Percentiles rank a stretch among this genome's conserved stretches.
Evolutionary conservation across 2,329 filamentous ascomycete genomes (phyloP).

Genomic region (Epicoccum sorghinum): DNA sequence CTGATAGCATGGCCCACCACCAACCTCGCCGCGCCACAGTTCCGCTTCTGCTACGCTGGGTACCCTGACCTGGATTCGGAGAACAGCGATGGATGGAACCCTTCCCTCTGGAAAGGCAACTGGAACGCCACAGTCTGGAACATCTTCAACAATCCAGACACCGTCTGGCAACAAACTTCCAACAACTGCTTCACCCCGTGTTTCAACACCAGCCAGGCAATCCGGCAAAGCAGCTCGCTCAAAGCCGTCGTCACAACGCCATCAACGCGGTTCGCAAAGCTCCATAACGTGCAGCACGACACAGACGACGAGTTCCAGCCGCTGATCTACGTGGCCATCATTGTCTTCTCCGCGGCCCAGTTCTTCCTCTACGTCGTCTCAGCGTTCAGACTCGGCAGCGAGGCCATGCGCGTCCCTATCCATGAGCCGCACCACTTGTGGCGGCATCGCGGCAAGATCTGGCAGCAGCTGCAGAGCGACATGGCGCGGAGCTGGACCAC

Average conservation of each 20-base stretch:
- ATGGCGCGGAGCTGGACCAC: not conserved
- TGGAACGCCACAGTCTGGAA: conserved; percentile 13
- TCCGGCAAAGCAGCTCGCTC: conserved; percentile 3
- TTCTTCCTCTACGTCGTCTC: conserved; percentile 16
- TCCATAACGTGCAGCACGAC: conserved; percentile 6
- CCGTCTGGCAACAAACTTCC: conserved; percentile 10
- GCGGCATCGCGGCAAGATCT: not conserved
- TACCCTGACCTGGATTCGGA: conserved; percentile 2
- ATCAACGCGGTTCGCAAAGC: conserved; percentile 13
- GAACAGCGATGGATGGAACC: conserved; percentile 15
- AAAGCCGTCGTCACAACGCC: conserved; percentile 12
- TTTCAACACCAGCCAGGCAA: conserved; percentile 17
- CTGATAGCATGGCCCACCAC: conserved; percentile 12
- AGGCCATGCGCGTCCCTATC: conserved; percentile 6
- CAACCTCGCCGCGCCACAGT: conserved; percentile 12
- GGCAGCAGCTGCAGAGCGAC: conserved; percentile 7
- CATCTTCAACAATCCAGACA: conserved; percentile 10
- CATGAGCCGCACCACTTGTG: conserved; percentile 14
- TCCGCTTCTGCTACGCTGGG: conserved; percentile 16
- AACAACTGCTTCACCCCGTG: conserved; percentile 20
- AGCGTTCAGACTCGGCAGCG: conserved; percentile 10
- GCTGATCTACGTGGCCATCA: conserved; percentile 12
- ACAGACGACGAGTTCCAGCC: conserved; percentile 10
- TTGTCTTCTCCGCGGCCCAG: conserved; percentile 15
- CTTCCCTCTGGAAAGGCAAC: conserved; percentile 7